These are phyloP conservation scores for Eucalyptus guilfoylei DNA, from an alignment of 345 rosid species.

Conservation along the genomic window DNA sequence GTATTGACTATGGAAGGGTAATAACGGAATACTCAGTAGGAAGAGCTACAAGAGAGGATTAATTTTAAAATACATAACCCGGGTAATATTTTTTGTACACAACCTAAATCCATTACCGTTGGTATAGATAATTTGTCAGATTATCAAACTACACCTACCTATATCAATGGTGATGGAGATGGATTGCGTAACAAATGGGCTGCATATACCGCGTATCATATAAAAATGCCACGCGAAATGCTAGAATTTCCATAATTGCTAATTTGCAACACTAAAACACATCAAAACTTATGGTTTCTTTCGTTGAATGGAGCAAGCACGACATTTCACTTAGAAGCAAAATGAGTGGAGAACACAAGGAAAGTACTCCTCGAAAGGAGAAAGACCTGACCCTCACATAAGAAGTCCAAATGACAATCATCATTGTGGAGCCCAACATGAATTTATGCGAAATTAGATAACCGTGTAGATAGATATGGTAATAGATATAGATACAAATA, in stretches of 20 bases:
- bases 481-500: background rate
- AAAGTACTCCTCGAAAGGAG: background rate
- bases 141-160: background rate
- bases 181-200: background rate
- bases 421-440: background rate
- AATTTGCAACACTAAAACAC: background rate
- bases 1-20: background rate
- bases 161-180: background rate
- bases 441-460: background rate
- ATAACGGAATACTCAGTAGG: background rate
- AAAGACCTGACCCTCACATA: background rate
- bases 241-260: background rate
- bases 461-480: background rate
- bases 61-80: background rate
- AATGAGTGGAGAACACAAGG: background rate
- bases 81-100: background rate
- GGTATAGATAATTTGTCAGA: background rate
- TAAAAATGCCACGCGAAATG: background rate
- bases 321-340: background rate
- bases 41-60: background rate
- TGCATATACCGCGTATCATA: background rate
- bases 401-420: background rate
- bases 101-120: background rate
- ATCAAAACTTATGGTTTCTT: background rate
- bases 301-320: background rate